These are phyloP conservation scores for Apiotrichum sp. DNA, from an alignment of 1,284 basidiomycete species.

Conservation along the genomic window DNA sequence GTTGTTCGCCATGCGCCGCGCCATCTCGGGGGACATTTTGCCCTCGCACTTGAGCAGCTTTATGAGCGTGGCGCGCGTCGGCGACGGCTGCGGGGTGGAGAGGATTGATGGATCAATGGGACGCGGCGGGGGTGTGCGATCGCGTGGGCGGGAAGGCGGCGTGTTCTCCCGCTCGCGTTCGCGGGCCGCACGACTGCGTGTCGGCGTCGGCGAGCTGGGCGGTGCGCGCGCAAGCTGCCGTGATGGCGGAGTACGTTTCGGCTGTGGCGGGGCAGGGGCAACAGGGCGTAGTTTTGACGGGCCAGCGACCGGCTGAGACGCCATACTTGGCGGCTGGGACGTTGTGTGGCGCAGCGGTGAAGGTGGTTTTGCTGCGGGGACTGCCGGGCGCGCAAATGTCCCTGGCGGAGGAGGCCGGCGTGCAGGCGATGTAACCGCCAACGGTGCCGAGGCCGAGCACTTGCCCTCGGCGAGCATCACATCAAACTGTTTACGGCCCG, in stretches of 20 bases:
- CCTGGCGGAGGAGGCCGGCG: background rate
- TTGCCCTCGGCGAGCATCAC: slow-evolving; percentile 27
- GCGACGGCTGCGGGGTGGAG: slow-evolving; percentile 37
- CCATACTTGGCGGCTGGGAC: background rate
- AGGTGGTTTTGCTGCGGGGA: slow-evolving; percentile 2
- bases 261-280: background rate
- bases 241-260: background rate
- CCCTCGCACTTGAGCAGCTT: slow-evolving; percentile 35
- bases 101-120: slow-evolving; percentile 6
- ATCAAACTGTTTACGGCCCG: slow-evolving; percentile 31
- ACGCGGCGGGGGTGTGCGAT: slow-evolving; percentile 22
- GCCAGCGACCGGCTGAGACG: background rate
- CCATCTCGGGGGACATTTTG: slow-evolving; percentile 38
- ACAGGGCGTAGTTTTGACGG: background rate
- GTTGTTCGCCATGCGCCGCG: slow-evolving; percentile 33
- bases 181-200: background rate
- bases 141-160: background rate
- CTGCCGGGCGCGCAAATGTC: slow-evolving; percentile 5
- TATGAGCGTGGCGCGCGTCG: slow-evolving; percentile 31
- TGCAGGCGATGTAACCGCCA: slow-evolving; percentile 8
- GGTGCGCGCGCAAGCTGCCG: background rate
- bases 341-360: slow-evolving; percentile 6
- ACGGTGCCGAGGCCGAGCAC: slow-evolving; percentile 10
- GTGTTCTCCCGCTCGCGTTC: background rate
- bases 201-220: background rate